Base-by-base conservation (phyloP, 352 stramenopile species). In the Pythium scleroteichum region DNA sequence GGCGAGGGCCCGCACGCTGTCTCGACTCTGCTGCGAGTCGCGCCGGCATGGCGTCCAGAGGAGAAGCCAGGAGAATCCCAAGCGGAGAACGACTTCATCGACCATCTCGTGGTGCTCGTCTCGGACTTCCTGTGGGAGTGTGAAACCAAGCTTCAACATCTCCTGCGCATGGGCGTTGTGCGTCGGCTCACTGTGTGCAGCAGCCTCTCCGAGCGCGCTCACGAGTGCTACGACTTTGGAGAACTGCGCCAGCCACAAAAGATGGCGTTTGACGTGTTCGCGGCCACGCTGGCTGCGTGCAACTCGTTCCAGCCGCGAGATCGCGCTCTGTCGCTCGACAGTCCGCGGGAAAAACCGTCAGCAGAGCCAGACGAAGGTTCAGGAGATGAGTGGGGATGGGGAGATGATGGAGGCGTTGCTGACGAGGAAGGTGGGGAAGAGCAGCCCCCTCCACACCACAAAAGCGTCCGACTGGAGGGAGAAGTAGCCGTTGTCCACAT, bases 71-170 rank as follows among this genome's bases (percentile, higher is more conserved):
- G 39, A 7, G 63, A 61, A 2, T 26, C 46, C 3, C 45, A 76
- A 35, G 59, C 32, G 41, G 59, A 39, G 14, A 16, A 48, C 45
- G 51, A 46, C 4, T 51, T 59, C 26, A 47, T 79, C 27, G 58
- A 64, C 26, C 73, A 83, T 27, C 40, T 92, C n/a, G 77, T 79
- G 32, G 29, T 93, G 24, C 16, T 91, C 1, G 52, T 88, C 17
- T 71, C 71, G 16, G 76, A 72, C 0, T 89, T 89, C 45, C 54
- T 91, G 17, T 91, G 82, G 82, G 72, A 86, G 59, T 89, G 85
- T 24, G 72, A 86, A 48, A 26, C 51, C 32, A 23, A 54, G 4
- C 48, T 91, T 13, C 42, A 53, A 35, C 62, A 50, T 23, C 53
- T 91, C 32, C 62, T 91, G 40, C 16, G 49, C 20, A 60, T 79